Evolutionary conservation across 1,284 basidiomycete species (phyloP).

Genomic region (Sanghuangporus sanghuang): DNA sequence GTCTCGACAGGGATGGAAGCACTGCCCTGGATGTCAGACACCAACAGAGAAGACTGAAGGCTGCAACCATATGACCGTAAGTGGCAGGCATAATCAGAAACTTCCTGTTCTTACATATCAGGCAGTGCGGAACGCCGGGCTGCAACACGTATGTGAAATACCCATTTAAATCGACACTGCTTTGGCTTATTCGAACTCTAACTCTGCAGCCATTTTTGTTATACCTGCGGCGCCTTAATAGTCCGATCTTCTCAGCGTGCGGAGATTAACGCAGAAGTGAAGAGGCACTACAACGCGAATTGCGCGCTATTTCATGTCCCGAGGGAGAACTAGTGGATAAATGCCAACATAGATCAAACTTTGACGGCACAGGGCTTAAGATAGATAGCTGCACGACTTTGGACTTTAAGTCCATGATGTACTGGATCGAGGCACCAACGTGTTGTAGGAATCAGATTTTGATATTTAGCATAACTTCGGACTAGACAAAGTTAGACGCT

Average conservation of each 20-base stretch:
- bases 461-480: background rate
- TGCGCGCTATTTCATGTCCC: background rate
- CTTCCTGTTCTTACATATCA: background rate
- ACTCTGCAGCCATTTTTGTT: constrained; percentile 50
- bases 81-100: constrained; percentile 19
- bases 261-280: background rate
- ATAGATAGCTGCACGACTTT: too few species aligned
- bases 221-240: constrained; percentile 39
- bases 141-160: constrained; percentile 45
- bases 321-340: background rate
- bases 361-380: background rate
- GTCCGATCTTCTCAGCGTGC: background rate
- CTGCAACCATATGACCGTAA: constrained; percentile 63
- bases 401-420: too few species aligned
- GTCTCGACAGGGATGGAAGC: constrained; percentile 47
- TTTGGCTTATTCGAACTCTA: background rate
- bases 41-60: constrained; percentile 51
- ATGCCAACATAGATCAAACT: too few species aligned
- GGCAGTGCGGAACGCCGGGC: constrained; percentile 49
- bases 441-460: background rate
- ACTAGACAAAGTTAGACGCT: background rate
- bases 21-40: constrained; percentile 55
- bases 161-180: background rate
- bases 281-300: background rate
- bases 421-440: too few species aligned